phyloP scores from a whole-genome alignment of 441 rosid species.

The Adansonia madagascariensis region DNA sequence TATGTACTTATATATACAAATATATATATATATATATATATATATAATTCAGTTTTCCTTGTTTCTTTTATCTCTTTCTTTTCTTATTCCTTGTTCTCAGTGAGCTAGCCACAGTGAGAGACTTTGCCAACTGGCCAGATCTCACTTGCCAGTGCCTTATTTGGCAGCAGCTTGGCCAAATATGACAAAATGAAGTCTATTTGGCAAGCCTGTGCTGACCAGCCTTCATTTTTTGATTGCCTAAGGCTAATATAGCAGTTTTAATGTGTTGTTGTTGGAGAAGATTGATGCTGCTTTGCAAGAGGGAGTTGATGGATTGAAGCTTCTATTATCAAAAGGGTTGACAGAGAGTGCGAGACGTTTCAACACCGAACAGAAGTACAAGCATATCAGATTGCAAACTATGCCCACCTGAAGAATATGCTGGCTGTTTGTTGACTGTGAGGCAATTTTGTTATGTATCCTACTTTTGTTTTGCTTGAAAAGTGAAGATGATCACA shows the following conservation, averaged over 20 bases:
- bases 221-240: neutral
- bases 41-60: neutral
- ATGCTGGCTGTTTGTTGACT: neutral
- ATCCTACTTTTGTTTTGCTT: neutral
- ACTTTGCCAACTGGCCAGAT: neutral
- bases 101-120: neutral
- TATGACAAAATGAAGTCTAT: neutral
- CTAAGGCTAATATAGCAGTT: neutral
- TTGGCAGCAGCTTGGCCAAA: slow-evolving; percentile 7
- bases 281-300: slow-evolving; percentile 71
- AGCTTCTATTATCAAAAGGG: slow-evolving; percentile 64
- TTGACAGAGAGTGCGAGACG: slow-evolving; percentile 62
- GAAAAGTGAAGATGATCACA: neutral
- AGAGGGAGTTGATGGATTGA: slow-evolving; percentile 72
- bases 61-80: neutral
- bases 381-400: slow-evolving; percentile 73
- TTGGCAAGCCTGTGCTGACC: neutral
- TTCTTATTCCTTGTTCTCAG: neutral
- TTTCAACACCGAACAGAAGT: slow-evolving; percentile 79
- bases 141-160: neutral
- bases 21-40: no score
- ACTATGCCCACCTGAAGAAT: slow-evolving; percentile 48
- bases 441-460: neutral
- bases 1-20: neutral
- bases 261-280: slow-evolving; percentile 14